Evolutionary conservation across 2,329 filamentous ascomycete species (phyloP).

Genomic region (Neophaeococcomyces aloes): DNA sequence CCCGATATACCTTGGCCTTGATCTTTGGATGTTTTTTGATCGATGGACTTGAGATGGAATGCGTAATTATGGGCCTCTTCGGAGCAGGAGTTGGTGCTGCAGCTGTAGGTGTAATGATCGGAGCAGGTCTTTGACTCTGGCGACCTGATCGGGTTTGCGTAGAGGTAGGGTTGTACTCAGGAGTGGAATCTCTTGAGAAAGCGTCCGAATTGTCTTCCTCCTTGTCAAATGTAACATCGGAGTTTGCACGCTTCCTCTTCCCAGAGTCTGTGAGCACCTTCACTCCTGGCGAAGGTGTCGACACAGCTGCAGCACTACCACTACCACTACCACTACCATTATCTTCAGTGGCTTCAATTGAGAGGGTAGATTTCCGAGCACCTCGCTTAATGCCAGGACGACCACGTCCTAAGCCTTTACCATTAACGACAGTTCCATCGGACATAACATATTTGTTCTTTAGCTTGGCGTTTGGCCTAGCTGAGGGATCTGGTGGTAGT

Average conservation of each 20-base stretch:
- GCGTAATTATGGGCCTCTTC: slow-evolving; percentile 10
- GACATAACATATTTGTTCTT: slow-evolving; percentile 17
- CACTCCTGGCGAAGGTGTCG: neutral
- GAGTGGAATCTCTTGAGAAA: slow-evolving; percentile 30
- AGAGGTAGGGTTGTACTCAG: slow-evolving; percentile 42
- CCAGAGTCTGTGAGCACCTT: slow-evolving; percentile 1
- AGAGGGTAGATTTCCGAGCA: slow-evolving; percentile 12
- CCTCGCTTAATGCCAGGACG: slow-evolving; percentile 23
- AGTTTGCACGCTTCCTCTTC: slow-evolving; percentile 13
- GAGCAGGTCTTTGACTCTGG: slow-evolving; percentile 54
- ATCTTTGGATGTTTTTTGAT: slow-evolving; percentile 35
- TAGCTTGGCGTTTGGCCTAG: slow-evolving; percentile 2
- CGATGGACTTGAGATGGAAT: slow-evolving; percentile 13
- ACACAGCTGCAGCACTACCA: neutral
- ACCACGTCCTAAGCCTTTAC: slow-evolving; percentile 21
- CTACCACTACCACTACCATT: neutral
- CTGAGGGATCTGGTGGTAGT: neutral
- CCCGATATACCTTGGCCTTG: slow-evolving; percentile 48
- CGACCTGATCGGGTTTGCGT: slow-evolving; percentile 68
- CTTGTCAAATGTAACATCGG: slow-evolving; percentile 4
- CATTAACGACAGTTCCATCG: slow-evolving; percentile 19
- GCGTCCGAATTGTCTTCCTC: slow-evolving; percentile 13
- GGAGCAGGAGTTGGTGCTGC: slow-evolving; percentile 18
- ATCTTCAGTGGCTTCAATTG: slow-evolving; percentile 4
- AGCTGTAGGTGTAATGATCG: slow-evolving; percentile 44